These are phyloP conservation scores for Russula griseocarnosa DNA, from an alignment of 768 basidiomycete genomes.

Conservation along the genomic window DNA sequence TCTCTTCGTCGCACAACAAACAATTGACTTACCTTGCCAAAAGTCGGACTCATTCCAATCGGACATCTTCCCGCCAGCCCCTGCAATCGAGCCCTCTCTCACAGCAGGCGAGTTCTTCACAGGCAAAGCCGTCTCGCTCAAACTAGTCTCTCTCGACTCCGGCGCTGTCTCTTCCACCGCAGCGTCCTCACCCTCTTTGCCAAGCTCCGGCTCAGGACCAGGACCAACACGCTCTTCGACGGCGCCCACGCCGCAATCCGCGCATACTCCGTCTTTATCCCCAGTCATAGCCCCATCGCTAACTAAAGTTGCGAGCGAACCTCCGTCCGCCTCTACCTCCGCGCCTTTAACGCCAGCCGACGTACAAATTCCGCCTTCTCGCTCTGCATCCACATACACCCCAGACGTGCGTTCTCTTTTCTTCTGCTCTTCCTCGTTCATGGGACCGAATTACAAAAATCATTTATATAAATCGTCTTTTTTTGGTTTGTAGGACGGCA, in stretches of 20 bases:
- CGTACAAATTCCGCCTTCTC: constrained; percentile 30
- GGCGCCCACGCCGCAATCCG: constrained; percentile 35
- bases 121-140: constrained; percentile 74
- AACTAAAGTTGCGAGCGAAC: constrained; percentile 17
- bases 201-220: constrained; percentile 14
- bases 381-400: constrained; percentile 23
- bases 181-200: constrained; percentile 10
- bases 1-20: constrained; percentile 3
- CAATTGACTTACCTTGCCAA: too few species aligned
- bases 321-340: constrained; percentile 8
- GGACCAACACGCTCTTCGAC: constrained; percentile 32
- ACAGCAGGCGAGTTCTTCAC: constrained; percentile 82
- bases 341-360: constrained; percentile 24
- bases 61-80: constrained; percentile 93
- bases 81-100: constrained; percentile 74
- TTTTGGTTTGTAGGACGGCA: constrained; percentile 23
- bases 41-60: constrained; percentile 95
- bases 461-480: background rate
- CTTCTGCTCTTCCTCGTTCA: background rate
- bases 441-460: background rate
- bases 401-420: constrained; percentile 36
- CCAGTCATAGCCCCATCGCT: constrained; percentile 29
- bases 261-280: constrained; percentile 31
- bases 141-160: constrained; percentile 75
- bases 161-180: constrained; percentile 44